phyloP scores from a whole-genome alignment of 352 stramenopile species.

The Pythium sukuiense region DNA sequence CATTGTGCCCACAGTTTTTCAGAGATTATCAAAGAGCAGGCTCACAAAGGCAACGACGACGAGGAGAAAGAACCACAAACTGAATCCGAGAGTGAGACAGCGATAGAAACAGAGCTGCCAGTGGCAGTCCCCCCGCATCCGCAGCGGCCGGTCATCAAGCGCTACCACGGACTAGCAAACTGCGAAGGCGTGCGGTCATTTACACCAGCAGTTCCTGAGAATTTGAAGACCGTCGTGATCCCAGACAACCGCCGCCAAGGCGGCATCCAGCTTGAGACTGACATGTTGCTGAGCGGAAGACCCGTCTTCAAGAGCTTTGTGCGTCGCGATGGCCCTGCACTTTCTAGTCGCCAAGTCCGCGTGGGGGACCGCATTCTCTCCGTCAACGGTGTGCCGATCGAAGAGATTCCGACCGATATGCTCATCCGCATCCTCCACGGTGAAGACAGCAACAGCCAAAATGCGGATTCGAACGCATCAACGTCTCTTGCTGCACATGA shows the following conservation, averaged over 20 bases:
- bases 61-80: not conserved
- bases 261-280: slow-evolving; percentile 40
- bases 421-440: slow-evolving; percentile 28
- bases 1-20: not conserved
- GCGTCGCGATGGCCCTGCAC: slow-evolving; percentile 25
- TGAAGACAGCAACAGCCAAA: not conserved
- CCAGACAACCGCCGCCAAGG: slow-evolving; percentile 27
- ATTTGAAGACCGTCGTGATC: slow-evolving; percentile 28
- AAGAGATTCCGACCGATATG: slow-evolving; percentile 33
- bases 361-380: slow-evolving; percentile 30
- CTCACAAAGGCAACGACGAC: not conserved
- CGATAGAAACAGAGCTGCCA: not conserved
- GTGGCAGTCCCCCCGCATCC: not conserved
- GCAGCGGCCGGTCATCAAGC: slow-evolving; percentile 17
- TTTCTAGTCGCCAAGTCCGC: slow-evolving; percentile 1
- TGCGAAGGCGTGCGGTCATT: slow-evolving; percentile 23
- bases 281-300: slow-evolving; percentile 29
- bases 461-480: not conserved
- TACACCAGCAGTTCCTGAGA: not conserved
- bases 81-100: not conserved
- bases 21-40: slow-evolving; percentile 1
- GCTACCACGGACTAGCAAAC: slow-evolving; percentile 19
- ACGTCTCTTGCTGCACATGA: not conserved
- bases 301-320: slow-evolving; percentile 39
- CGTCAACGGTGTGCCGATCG: slow-evolving; percentile 30